Evolutionary conservation across 2,329 filamentous ascomycete species (phyloP).

Genomic region (Tolypocladium nubicola): DNA sequence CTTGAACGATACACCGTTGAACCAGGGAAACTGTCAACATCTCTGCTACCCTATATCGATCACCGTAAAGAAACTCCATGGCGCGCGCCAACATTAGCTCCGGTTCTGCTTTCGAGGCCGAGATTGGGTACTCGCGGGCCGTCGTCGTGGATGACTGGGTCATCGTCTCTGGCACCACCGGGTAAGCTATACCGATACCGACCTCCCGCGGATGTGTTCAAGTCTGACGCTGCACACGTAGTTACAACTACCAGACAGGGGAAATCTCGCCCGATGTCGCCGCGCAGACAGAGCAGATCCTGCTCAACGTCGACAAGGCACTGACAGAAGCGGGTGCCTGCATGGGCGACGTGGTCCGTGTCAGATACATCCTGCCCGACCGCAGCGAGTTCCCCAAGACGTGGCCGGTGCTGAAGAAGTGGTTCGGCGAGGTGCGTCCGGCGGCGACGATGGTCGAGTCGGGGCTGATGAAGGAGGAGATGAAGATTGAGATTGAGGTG

Average conservation of each 20-base stretch:
- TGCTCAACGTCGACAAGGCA: slow-evolving; percentile 35
- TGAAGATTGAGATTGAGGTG: slow-evolving; percentile 33
- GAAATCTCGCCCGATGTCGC: slow-evolving; percentile 31
- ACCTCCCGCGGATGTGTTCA: not conserved
- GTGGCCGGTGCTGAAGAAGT: slow-evolving; percentile 39
- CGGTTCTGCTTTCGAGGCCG: slow-evolving; percentile 38
- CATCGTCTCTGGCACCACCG: slow-evolving; percentile 44
- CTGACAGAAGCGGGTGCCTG: slow-evolving; percentile 30
- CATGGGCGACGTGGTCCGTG: slow-evolving; percentile 37
- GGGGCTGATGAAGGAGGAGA: slow-evolving; percentile 37
- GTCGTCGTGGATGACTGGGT: slow-evolving; percentile 40
- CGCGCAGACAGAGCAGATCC: slow-evolving; percentile 38
- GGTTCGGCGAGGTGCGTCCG: slow-evolving; percentile 37
- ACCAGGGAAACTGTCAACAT: not conserved
- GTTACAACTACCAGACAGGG: slow-evolving; percentile 40
- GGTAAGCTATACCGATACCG: slow-evolving; percentile 18
- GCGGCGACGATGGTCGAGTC: slow-evolving; percentile 44
- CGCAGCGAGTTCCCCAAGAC: slow-evolving; percentile 33
- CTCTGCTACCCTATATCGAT: not conserved
- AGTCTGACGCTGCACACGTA: slow-evolving; percentile 8
- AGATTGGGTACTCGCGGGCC: slow-evolving; percentile 45
- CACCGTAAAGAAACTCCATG: slow-evolving; percentile 9
- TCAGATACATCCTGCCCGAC: slow-evolving; percentile 40
- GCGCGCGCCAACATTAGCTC: slow-evolving; percentile 32
- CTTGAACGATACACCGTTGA: not conserved